phyloP scores from a whole-genome alignment of 164 flowering plant genomes.

The Stephania cephalantha region DNA sequence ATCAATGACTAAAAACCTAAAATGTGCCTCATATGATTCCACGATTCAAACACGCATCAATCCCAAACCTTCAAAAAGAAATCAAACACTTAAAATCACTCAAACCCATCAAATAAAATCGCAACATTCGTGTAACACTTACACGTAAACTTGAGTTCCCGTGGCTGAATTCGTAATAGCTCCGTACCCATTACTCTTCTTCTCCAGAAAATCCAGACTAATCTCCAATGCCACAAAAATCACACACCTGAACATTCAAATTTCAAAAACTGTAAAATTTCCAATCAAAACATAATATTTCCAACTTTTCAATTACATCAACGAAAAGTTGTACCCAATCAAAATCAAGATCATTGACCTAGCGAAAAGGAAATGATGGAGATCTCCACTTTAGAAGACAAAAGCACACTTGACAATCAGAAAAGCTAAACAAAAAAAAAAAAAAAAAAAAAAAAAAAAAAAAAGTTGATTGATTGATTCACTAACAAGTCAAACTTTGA shows the following conservation, averaged over 20 bases:
- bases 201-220: conserved; percentile 1
- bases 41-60: neutral
- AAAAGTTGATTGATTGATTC: neutral
- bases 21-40: neutral
- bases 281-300: neutral
- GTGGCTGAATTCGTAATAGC: conserved; percentile 54
- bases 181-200: conserved; percentile 32
- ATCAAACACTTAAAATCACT: neutral
- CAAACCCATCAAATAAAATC: neutral
- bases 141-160: conserved; percentile 58
- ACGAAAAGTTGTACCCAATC: neutral
- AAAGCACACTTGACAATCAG: neutral
- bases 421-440: neutral
- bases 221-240: neutral
- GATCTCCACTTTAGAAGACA: neutral
- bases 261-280: neutral
- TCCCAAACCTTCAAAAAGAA: neutral
- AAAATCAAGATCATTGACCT: neutral
- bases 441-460: neutral
- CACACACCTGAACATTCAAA: conserved; percentile 12
- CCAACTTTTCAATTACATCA: neutral
- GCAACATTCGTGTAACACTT: conserved; percentile 19
- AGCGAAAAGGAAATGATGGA: neutral
- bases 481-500: neutral
- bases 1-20: neutral